These are phyloP conservation scores for Aeschynomene evenia DNA, from an alignment of 306 rosid species.

Conservation along the genomic window DNA sequence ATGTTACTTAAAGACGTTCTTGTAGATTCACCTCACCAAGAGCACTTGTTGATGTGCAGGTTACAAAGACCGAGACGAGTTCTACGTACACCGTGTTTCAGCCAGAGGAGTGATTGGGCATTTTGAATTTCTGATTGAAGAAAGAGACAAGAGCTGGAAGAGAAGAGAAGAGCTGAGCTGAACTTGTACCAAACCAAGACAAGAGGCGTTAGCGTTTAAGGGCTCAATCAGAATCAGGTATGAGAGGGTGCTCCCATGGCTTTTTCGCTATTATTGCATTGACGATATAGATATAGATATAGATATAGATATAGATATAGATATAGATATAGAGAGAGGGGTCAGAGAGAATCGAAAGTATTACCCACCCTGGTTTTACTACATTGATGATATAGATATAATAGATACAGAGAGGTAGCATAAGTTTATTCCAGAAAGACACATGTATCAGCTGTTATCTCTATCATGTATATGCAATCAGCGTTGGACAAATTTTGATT, in stretches of 20 bases:
- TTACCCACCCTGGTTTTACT: too few species aligned
- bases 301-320: too few species aligned
- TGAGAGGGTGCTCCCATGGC: slow-evolving; percentile 36
- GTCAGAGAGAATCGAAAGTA: slow-evolving; percentile 5
- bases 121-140: slow-evolving; percentile 18
- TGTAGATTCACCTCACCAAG: slow-evolving; percentile 25
- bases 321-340: too few species aligned
- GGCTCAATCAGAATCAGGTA: slow-evolving; percentile 24
- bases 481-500: slow-evolving; percentile 25
- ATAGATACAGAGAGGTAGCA: slow-evolving; percentile 11
- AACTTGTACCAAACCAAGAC: slow-evolving; percentile 22
- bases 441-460: slow-evolving; percentile 39
- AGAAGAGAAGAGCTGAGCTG: slow-evolving; percentile 15
- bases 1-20: slow-evolving; percentile 21
- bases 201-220: slow-evolving; percentile 19
- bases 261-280: slow-evolving; percentile 23
- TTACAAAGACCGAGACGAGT: slow-evolving; percentile 75
- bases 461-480: slow-evolving; percentile 30
- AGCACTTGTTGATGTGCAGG: slow-evolving; percentile 57
- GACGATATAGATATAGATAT: slow-evolving; percentile 8
- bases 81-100: slow-evolving; percentile 62
- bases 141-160: slow-evolving; percentile 20
- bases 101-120: slow-evolving; percentile 53
- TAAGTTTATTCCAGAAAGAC: slow-evolving; percentile 17
- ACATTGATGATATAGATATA: slow-evolving; percentile 5